Evolutionary conservation across 2,329 filamentous ascomycete genomes (phyloP), one percentile per base, ranked within the genome.

Genomic region (Xylariaceae sp.): DNA sequence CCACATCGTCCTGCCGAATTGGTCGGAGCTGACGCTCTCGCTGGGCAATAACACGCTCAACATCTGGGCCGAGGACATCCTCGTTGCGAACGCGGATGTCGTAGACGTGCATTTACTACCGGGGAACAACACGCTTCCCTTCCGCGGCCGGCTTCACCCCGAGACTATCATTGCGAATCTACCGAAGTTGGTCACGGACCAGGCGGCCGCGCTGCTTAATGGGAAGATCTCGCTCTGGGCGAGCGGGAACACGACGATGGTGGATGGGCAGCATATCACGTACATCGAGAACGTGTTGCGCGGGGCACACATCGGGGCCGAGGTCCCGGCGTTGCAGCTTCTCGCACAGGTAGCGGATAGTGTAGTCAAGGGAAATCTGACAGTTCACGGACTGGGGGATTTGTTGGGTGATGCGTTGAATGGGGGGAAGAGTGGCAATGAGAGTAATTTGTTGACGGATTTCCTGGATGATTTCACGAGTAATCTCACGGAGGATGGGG

Each of bases 11-110:
- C 51, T 67, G 15, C 65, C 64, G 17, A 67, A 67, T 50, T 58
- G 55, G 55, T 65, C 61, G 11, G 39, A 45, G 2, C 49, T 65
- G 15, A 60, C 54, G 4, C 18, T 65, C 10, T 61, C 68, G 0
- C 58, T 64, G 5, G 72, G 72, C 2, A 71, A 72, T 57, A 60
- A 72, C 39, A 71, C 68, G 1, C 59, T 74, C 8, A 70, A 73
- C 48, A 60, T 73, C 34, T 66, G 66, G 54, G 68, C 62, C 13
- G 67, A 64, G 17, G 60, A 65, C 8, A 49, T 70, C 9, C 15
- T 63, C 3, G 51, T 73, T 9, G 71, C 68, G 5, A 58, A 64
- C 8, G 68, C 61, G 2, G 62, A 60, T 2, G 53, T 71, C 18
- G 18, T 59, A 11, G 64, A 71, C 23, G 66, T 71, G 5, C 30